Evolutionary conservation across 2,329 filamentous ascomycete genomes (phyloP).

Genomic region (Calonectria pseudoturangicola): DNA sequence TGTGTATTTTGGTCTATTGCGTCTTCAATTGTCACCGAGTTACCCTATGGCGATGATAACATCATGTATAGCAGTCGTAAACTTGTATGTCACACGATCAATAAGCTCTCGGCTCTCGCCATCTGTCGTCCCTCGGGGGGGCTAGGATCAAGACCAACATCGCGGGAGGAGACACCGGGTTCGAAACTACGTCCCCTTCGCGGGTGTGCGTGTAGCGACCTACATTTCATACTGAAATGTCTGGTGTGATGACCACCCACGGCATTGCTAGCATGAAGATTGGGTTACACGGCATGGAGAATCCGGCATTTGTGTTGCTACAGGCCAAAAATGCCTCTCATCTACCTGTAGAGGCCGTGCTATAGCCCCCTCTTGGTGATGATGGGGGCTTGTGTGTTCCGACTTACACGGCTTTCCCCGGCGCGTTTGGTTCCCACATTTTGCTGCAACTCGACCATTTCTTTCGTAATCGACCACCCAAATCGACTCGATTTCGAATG

Average conservation of each 20-base stretch:
- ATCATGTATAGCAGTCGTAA: too few relatives aligned
- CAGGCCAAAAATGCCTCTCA: not conserved
- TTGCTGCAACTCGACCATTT: slow-evolving; percentile 7
- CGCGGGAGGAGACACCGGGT: not conserved
- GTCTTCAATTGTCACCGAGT: not conserved
- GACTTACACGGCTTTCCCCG: slow-evolving; percentile 13
- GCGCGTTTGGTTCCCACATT: not conserved
- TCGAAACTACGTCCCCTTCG: not conserved
- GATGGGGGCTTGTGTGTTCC: not conserved
- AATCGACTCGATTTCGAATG: not conserved
- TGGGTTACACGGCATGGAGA: not conserved
- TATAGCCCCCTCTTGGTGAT: not conserved
- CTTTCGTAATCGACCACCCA: not conserved
- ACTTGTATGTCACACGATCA: too few relatives aligned
- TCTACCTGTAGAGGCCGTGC: not conserved
- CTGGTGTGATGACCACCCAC: not conserved
- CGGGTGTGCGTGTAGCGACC: not conserved
- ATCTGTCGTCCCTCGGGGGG: too few relatives aligned
- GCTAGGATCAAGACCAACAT: too few relatives aligned
- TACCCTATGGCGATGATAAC: slow-evolving; percentile 10
- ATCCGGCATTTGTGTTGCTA: not conserved
- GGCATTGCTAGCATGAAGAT: not conserved
- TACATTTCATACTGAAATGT: too few relatives aligned
- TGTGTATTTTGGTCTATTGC: not conserved
- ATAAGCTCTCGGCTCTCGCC: too few relatives aligned